phyloP scores from a whole-genome alignment of 2,329 filamentous ascomycete species.

The Fusarium mexicanum region DNA sequence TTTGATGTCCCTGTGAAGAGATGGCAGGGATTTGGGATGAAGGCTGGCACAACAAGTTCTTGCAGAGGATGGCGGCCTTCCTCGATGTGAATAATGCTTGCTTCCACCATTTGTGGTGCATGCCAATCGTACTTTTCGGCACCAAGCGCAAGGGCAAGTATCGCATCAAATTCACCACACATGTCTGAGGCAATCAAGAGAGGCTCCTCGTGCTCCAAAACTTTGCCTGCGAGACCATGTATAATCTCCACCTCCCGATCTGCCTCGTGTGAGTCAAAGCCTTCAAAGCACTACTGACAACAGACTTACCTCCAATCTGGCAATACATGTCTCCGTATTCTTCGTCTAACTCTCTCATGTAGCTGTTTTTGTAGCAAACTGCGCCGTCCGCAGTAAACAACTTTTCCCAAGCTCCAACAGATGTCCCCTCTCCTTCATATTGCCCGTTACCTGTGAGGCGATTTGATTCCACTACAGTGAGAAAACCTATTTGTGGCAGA shows the following conservation, averaged over 20 bases:
- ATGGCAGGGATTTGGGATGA: slow-evolving; percentile 84
- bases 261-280: slow-evolving; percentile 47
- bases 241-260: slow-evolving; percentile 92
- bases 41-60: slow-evolving; percentile 81
- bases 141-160: slow-evolving; percentile 81
- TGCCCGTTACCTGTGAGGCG: slow-evolving; percentile 63
- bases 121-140: slow-evolving; percentile 78
- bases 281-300: neutral
- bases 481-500: slow-evolving; percentile 90
- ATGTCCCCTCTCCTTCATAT: slow-evolving; percentile 69
- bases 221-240: slow-evolving; percentile 75
- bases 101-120: slow-evolving; percentile 73
- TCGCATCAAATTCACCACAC: slow-evolving; percentile 86
- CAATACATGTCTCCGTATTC: slow-evolving; percentile 87
- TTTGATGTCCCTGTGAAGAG: slow-evolving; percentile 65
- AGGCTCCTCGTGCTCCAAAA: slow-evolving; percentile 74
- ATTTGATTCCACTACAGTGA: slow-evolving; percentile 74
- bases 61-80: slow-evolving; percentile 89
- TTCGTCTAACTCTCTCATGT: slow-evolving; percentile 83
- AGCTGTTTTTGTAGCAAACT: slow-evolving; percentile 86
- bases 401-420: slow-evolving; percentile 75
- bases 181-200: slow-evolving; percentile 78
- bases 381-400: slow-evolving; percentile 77
- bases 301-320: slow-evolving; percentile 75
- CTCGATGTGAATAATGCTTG: slow-evolving; percentile 77